These are phyloP conservation scores for Paramecium caudatum DNA, from an alignment of 73 alveolate species.

Conservation along the genomic window DNA sequence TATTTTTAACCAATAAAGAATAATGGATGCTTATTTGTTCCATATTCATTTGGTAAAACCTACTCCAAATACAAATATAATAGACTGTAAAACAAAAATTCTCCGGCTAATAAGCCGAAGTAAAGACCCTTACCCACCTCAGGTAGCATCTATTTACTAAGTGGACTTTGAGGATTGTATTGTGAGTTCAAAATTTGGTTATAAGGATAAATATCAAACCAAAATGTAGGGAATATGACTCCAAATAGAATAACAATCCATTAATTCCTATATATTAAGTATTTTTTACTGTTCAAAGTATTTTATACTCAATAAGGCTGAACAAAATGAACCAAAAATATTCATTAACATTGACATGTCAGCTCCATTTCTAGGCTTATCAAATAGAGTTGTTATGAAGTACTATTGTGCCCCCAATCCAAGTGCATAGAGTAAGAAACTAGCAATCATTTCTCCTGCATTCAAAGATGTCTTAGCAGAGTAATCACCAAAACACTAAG, in stretches of 20 bases:
- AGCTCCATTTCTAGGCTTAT: slow-evolving; percentile 52
- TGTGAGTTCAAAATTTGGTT: neutral
- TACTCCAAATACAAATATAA: slow-evolving; percentile 60
- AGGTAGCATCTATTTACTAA: no score
- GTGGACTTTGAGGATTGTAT: neutral
- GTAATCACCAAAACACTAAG: slow-evolving; percentile 10
- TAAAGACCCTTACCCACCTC: no score
- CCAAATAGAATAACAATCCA: slow-evolving; percentile 51
- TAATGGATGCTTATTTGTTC: slow-evolving; percentile 73
- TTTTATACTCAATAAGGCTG: neutral
- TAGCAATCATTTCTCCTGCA: slow-evolving; percentile 1
- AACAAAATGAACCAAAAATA: slow-evolving; percentile 30
- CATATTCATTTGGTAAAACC: slow-evolving; percentile 74
- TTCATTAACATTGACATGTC: slow-evolving; percentile 33
- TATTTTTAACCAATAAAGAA: slow-evolving; percentile 55
- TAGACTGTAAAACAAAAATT: slow-evolving; percentile 6
- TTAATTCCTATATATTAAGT: neutral
- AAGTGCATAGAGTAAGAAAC: neutral
- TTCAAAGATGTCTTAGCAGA: no score
- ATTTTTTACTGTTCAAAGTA: neutral
- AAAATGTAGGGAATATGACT: slow-evolving; percentile 29
- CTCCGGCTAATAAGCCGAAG: slow-evolving; percentile 7
- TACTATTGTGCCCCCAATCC: neutral
- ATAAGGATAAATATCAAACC: slow-evolving; percentile 32
- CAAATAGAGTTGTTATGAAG: slow-evolving; percentile 43